Base-by-base conservation (phyloP, 2,329 filamentous ascomycete genomes). In the Penicillium capsulatum region DNA sequence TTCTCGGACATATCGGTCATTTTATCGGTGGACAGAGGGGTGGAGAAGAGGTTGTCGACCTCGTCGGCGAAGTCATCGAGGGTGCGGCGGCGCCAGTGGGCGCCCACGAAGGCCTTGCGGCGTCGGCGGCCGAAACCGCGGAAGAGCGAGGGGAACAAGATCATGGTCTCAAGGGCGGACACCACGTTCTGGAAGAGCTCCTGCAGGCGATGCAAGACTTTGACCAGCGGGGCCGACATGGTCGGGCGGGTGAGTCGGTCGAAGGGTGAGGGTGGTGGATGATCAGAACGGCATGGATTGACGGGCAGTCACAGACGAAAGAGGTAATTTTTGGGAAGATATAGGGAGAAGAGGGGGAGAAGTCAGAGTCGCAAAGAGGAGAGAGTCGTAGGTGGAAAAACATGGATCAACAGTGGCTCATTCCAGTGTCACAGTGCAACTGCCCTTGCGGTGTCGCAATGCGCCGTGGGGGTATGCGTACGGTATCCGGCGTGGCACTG, bases 1-100 rank as follows among this genome's bases (percentile, higher is more conserved):
- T 64, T 61, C 30, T 64, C 58, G 3, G 69, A 71, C 68, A 72
- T 71, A 36, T 54, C 51, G 31, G 65, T 36, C 66, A 72, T 65
- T 31, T 61, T 63, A 29, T 45, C 47, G 16, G 58, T 53, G 11
- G 59, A 54, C 17, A 69, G 46, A 11, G 65, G 66, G 3, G 58
- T 48, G 5, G 58, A 59, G 38, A 68, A 68, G 14, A 65, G 53
- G 24, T 46, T 50, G 13, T 67, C 60, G 30, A 69, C 51, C 45
- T 69, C 67, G 16, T 65, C 52, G 24, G 61, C 58, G 42, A 69
- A 61, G 17, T 65, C 58, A 30, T 64, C 59, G 14, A 69, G 61
- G 4, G 63, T 53, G 16, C 63, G 63, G 27, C 58, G 62, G 33
- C 54, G 56, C 58, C 63, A 60, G 50, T 65, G 53, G 34, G 59